Percentiles rank a stretch among this genome's conserved stretches.
These are phyloP conservation scores for Cornus kousa DNA, from an alignment of 148 eudicot genomes.

Conservation along the genomic window DNA sequence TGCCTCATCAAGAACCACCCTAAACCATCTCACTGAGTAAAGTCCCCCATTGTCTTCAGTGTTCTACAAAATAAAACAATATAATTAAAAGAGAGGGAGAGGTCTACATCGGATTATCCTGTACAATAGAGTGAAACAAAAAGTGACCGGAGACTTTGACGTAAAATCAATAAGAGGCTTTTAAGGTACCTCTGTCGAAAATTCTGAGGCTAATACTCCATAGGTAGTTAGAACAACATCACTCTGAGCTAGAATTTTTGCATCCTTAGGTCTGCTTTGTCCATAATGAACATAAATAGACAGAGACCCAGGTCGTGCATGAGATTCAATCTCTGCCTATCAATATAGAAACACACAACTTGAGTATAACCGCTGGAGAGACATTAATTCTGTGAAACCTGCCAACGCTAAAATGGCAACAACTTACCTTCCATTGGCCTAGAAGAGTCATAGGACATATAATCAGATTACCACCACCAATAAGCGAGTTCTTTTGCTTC, in stretches of 20 bases:
- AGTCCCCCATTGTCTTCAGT: conserved; percentile 73
- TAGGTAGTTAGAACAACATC: conserved; percentile 94
- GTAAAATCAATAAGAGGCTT: background rate
- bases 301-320: conserved; percentile 74
- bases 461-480: conserved; percentile 80
- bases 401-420: background rate
- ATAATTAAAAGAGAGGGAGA: conserved; percentile 5
- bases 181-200: conserved; percentile 67
- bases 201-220: conserved; percentile 91
- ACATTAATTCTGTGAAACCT: background rate
- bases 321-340: conserved; percentile 92
- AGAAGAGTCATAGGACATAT: conserved; percentile 98
- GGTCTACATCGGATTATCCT: background rate
- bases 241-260: conserved; percentile 58
- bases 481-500: conserved; percentile 39
- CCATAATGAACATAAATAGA: conserved; percentile 92
- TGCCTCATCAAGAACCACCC: conserved; percentile 97
- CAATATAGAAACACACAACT: conserved; percentile 9
- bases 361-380: background rate
- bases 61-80: conserved; percentile 43
- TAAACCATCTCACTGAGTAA: conserved; percentile 79
- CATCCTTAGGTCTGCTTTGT: conserved; percentile 78
- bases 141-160: background rate
- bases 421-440: conserved; percentile 94
- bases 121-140: background rate